These are phyloP conservation scores for Nyssa sinensis DNA, from an alignment of 148 eudicot species.

Conservation along the genomic window DNA sequence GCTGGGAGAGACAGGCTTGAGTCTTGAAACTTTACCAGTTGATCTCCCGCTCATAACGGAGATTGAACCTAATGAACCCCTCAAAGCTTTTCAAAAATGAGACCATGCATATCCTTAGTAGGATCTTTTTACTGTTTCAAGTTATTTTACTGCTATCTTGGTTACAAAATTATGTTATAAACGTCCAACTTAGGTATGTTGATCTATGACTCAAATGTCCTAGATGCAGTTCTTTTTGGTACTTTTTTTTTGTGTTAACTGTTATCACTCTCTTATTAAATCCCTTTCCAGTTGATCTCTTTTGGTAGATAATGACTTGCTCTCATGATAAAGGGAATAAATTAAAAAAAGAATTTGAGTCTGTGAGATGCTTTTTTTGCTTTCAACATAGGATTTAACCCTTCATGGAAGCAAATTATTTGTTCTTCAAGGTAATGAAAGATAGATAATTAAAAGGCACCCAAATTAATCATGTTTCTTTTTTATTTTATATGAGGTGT, in stretches of 20 bases:
- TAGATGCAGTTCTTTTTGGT: neutral
- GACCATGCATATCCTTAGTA: neutral
- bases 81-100: conserved; percentile 48
- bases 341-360: too few relatives aligned
- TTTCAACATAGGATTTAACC: neutral
- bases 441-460: too few relatives aligned
- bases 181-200: neutral
- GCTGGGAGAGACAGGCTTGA: conserved; percentile 49
- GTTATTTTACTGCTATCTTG: conserved; percentile 3
- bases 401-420: neutral
- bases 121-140: neutral
- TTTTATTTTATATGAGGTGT: too few relatives aligned
- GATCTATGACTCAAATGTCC: neutral
- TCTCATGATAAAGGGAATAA: neutral
- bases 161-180: neutral
- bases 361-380: too few relatives aligned
- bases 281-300: neutral
- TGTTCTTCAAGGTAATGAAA: too few relatives aligned
- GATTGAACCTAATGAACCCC: conserved; percentile 62
- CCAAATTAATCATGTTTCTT: too few relatives aligned
- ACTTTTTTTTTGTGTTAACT: neutral
- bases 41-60: conserved; percentile 66
- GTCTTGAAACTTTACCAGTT: conserved; percentile 54
- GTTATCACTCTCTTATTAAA: neutral
- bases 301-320: neutral